Base-by-base conservation (phyloP, 805 yeast genomes). In the Cyberlindnera saturnus region DNA sequence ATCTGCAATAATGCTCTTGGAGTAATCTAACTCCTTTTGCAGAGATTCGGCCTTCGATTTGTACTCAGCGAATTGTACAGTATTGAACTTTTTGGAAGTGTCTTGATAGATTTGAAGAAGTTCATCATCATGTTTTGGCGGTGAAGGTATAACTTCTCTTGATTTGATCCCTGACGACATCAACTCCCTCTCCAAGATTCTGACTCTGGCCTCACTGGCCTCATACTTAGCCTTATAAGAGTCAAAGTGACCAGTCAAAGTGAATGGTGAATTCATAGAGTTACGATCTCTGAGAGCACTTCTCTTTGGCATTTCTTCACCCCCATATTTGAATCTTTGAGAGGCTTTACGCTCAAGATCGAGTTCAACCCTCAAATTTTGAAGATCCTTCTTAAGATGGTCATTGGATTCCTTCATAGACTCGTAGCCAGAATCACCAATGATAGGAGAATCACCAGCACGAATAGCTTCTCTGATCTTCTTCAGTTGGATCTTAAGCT, bases 331-430 rank as follows among this genome's bases (percentile, higher is more conserved):
- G 81, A 38, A 4, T 44, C 81, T 67, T 40, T 59, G 60, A 6
- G 74, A 69, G 20, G 77, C 75, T 15, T 67, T 66, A 38, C 72
- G 73, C 54, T 79, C 84, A 38, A 71, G 66, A 39, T 77, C 73
- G 29, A 80, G 57, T 39, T 72, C 73, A 15, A 69, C 56, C 50
- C 69, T 74, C 50, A 80, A 60, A 11, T 66, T 62, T 37, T 73
- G 75, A 31, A 76, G 64, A 52, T 80, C 81, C 41, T 57, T 60
- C 38, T 65, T 64, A 10, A 63, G 49, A 39, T 54, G 59, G 5
- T 57, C 49, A 26, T 65, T 68, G 1, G 51, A 46, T 5, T 52
- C 39, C 2, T 36, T 43, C 15, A 53, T 31, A 14, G 49, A 45
- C 4, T 51, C 49, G 8, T 57, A 43, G 19, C 51, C 52, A 5